Evolutionary conservation across 306 rosid genomes (phyloP), one percentile per base, ranked within the genome.

Genomic region (Trifolium pratense): DNA sequence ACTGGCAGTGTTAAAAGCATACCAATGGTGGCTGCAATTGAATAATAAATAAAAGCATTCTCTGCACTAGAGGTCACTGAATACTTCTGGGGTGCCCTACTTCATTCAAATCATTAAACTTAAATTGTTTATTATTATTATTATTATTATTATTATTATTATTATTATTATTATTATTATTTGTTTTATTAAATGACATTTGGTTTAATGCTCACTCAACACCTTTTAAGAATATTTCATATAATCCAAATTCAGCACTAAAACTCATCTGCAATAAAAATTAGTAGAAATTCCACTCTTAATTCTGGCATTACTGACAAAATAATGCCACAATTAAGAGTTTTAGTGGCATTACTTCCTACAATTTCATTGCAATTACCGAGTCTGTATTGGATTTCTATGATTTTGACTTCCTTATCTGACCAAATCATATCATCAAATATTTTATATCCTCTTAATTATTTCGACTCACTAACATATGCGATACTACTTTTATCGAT

Each of bases 401-500:
- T 67, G 45, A 59, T 9, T 45, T 49, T 78, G 46, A 29, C 21
- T 16, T 48, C 17, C 9, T 59, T 39, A 32, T 56, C 11, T 18
- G 65, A 45, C 11, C 80, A 31, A 69, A 42, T 55, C 61, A 36
- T 68, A 32, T 64, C 45, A 45, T 64, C 8, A 45, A 12, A 53
- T 40, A 62, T 49, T 26, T 72, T 49, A 48, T 66, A 68, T 72
- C 59, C 20, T 48, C 48, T 72, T 66, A 63, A 57, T 40, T 66
- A 64, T 77, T 26, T n/a, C 53, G 51, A 9, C 58, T 65, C 57
- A 55, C 34, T 46, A 26, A 49, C 64, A 70, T 69, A 36, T 75
- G 73, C 34, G 67, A 25, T 68, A 18, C 70, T 62, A 64, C 40
- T 85, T 80, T 46, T 68, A 6, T 79, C 65, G 69, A 74, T 80